These are phyloP conservation scores for Elaeis guineensis DNA, from an alignment of 176 grass and related monocot species.

Conservation along the genomic window DNA sequence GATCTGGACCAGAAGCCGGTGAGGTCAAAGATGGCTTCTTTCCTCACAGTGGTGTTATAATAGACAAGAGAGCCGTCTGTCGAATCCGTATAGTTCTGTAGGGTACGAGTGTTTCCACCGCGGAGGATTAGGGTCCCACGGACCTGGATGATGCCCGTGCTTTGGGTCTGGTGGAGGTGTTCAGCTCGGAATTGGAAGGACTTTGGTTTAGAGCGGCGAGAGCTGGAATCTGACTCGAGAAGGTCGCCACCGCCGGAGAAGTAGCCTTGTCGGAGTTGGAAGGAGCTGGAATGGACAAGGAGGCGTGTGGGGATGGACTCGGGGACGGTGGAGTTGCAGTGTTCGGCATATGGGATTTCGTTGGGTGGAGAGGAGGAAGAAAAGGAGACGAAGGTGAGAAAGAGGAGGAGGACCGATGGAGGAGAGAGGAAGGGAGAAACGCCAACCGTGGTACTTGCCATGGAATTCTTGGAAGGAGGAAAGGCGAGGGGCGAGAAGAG, in stretches of 20 bases:
- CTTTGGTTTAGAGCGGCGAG: background rate
- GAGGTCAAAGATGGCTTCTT: conserved; percentile 11
- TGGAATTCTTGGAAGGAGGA: too few relatives aligned
- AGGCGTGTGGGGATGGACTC: background rate
- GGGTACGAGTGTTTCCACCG: background rate
- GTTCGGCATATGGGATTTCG: background rate
- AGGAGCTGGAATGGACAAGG: background rate
- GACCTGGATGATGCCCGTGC: conserved; percentile 3
- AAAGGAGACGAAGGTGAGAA: background rate
- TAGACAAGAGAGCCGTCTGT: background rate
- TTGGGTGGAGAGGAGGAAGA: background rate
- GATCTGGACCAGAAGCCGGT: conserved; percentile 28
- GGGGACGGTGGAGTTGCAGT: background rate
- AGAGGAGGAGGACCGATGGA: too few relatives aligned
- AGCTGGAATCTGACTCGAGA: conserved; percentile 6
- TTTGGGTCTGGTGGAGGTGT: conserved; percentile 6
- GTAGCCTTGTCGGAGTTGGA: conserved; percentile 16
- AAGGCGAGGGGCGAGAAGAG: too few relatives aligned
- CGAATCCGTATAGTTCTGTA: too few relatives aligned
- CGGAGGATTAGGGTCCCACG: conserved; percentile 34
- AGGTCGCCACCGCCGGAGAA: conserved; percentile 37
- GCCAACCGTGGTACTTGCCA: too few relatives aligned
- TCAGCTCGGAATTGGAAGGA: conserved; percentile 26
- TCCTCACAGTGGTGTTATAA: background rate
- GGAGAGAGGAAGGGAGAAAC: too few relatives aligned